Base-by-base conservation (phyloP, 495 filamentous ascomycete genomes). In the Sphaerosporella brunnea region DNA sequence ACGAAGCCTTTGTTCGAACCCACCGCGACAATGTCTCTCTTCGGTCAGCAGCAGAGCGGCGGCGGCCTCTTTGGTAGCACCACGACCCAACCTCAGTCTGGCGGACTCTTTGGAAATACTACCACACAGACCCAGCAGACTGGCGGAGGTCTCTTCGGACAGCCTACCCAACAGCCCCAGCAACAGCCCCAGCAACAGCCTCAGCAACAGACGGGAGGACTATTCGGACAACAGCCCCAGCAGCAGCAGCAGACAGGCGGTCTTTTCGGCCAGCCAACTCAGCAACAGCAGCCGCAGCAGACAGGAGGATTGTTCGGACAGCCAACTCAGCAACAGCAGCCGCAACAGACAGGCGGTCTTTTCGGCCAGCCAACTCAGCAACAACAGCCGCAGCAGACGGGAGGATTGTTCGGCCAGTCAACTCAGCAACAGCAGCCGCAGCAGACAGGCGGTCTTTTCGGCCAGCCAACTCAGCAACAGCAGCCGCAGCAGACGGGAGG, bases 401-500 rank as follows among this genome's bases (percentile, higher is more conserved):
- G 64, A 13, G 60, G 62, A n/a, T 19, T 64, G 7, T 55, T 67
- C 25, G 64, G 54, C 13, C 64, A 66, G 44, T 61, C 63, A 41
- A 60, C 54, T 21, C 53, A 60, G 38, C 64, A 68, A 35, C 64
- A 66, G 48, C 61, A 61, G 32, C 63, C 66, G 35, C 61, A 61
- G 23, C 64, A 64, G 48, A 51, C 61, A 18, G 63, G 16, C 63
- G 58, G 9, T 51, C 47, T 38, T 11, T 40, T 40, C 20, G 37
- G 37, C n/a, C 37, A 40, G 10, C 11, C 37, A 1, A 21, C 37
- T 36, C 11, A 50, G n/a, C 53, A 54, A 23, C 53, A 53, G 15
- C 54, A 56, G 15, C 49, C 43, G 8, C 54, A 49, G 4, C 49
- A 53, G 36, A 51, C 47, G 32, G 58, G 62, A 41, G 61, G 66